These are phyloP conservation scores for Chloromonas sp. DNA, from an alignment of 163 green algal genomes.

Conservation along the genomic window DNA sequence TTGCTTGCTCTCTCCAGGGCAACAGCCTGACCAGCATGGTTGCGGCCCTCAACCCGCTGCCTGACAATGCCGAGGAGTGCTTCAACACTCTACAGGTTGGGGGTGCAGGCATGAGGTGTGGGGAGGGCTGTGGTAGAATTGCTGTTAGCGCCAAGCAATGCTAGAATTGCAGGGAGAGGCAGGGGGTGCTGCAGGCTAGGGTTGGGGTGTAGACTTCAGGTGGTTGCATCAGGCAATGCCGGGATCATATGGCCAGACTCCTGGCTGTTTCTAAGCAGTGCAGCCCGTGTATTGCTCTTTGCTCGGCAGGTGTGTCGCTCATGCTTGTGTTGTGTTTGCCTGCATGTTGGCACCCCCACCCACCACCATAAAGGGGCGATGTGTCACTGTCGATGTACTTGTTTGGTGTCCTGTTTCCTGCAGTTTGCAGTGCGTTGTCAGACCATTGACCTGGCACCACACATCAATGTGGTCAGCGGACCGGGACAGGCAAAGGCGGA, in stretches of 20 bases:
- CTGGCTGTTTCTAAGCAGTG: too few species aligned
- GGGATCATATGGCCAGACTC: too few species aligned
- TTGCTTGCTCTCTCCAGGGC: slow-evolving; percentile 15
- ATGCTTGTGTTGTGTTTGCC: too few species aligned
- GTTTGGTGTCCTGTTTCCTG: not conserved
- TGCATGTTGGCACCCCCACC: too few species aligned
- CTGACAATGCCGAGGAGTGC: slow-evolving; percentile 35
- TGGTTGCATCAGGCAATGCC: too few species aligned
- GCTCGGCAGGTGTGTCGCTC: too few species aligned
- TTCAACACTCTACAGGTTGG: slow-evolving; percentile 28
- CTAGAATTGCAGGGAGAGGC: too few species aligned
- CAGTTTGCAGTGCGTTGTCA: slow-evolving; percentile 41
- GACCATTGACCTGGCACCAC: slow-evolving; percentile 18
- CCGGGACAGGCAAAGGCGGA: not conserved
- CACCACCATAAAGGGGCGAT: too few species aligned
- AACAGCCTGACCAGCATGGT: slow-evolving; percentile 31
- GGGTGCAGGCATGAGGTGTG: not conserved
- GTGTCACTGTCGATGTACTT: too few species aligned
- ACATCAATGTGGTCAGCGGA: slow-evolving; percentile 25
- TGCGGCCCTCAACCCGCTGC: slow-evolving; percentile 30
- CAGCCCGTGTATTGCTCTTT: too few species aligned
- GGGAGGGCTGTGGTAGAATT: not conserved
- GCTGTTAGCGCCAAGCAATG: not conserved
- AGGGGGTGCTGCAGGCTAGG: too few species aligned
- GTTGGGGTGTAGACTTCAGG: too few species aligned